Evolutionary conservation across 225 moss, liverwort and hornwort species (phyloP), one percentile per base, ranked within the genome.

Genomic region (Marchantia polymorpha): DNA sequence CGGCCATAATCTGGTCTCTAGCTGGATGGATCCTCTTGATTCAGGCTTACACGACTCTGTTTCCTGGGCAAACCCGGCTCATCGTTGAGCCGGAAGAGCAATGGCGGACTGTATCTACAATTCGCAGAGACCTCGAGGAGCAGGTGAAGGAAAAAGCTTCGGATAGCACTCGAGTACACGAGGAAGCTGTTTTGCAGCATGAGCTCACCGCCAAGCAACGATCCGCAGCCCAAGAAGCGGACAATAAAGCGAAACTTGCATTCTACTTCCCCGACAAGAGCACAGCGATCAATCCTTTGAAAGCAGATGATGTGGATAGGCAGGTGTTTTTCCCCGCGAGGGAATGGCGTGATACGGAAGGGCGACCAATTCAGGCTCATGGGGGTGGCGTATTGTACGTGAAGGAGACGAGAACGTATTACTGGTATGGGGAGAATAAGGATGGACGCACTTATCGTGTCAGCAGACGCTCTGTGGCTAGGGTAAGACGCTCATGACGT

Each of bases 381-480:
- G 99, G 99, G 60, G 99, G 95, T 55, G 99, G 99, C 63, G 84
- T 93, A 53, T 75, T 99, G 2, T 91, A 92, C 86, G 91, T 92
- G 64, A 79, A 89, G 78, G 90, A 89, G 78, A 87, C 92, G 46
- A 79, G 81, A 81, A 95, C 91, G 1, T 99, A 87, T 54, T 99
- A 91, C 56, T 99, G 99, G 99, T 99, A 99, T 79, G 99, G 99
- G 50, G 99, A 99, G 77, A 91, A 99, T 79, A 99, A 99, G 85
- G 92, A 92, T 30, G 99, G 99, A 56, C 86, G 84, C 46, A 99
- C 95, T 9, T 93, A 90, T 60, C 89, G 83, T 79, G 59, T 68
- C 75, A 81, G 85, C 88, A 95, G 92, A 84, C 89, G 88, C 77
- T 89, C 90, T 64, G 66, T 89, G 77, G 83, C 85, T 58, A 90